Evolutionary conservation across 352 stramenopile species (phyloP).

Genomic region (Phytophthora hybrid): DNA sequence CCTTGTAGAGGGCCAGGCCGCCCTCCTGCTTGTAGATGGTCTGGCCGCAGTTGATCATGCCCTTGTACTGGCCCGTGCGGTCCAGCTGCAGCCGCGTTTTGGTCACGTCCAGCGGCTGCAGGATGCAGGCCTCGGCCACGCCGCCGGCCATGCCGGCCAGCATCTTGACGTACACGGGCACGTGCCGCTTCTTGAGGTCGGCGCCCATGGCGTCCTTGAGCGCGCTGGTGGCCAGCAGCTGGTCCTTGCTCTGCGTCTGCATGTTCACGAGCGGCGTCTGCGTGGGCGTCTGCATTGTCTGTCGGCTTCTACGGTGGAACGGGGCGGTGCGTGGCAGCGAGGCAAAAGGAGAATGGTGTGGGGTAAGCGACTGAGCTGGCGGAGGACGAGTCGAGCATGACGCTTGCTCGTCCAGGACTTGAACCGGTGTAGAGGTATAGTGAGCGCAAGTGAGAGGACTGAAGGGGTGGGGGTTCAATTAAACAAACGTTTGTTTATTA

Average conservation of each 20-base stretch:
- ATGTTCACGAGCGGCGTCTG: constrained; percentile 34
- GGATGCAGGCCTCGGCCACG: constrained; percentile 83
- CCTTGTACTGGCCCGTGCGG: constrained; percentile 77
- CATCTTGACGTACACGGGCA: constrained; percentile 89
- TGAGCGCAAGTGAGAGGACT: constrained; percentile 18
- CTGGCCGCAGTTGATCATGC: constrained; percentile 82
- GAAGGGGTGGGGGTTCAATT: constrained; percentile 16
- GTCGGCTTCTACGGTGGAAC: constrained; percentile 11
- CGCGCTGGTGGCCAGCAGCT: constrained; percentile 71
- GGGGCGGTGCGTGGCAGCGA: constrained; percentile 28
- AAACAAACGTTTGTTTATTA: constrained; percentile 13
- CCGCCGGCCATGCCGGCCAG: constrained; percentile 86
- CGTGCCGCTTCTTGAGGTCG: constrained; percentile 71
- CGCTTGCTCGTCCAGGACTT: constrained; percentile 20
- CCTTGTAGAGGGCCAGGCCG: constrained; percentile 84
- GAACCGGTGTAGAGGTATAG: constrained; percentile 8
- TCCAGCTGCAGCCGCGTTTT: constrained; percentile 91
- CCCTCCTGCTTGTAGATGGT: constrained; percentile 88
- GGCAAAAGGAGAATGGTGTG: constrained; percentile 43
- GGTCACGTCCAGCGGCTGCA: constrained; percentile 88
- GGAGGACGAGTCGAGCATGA: constrained; percentile 22
- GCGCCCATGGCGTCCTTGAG: constrained; percentile 80
- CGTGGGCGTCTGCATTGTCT: background rate
- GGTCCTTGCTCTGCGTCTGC: constrained; percentile 29
- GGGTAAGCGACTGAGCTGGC: constrained; percentile 2